Evolutionary conservation across 108 stramenopile genomes (phyloP), one percentile per base, ranked within the genome.

Genomic region (Cyclotella kingstonii): DNA sequence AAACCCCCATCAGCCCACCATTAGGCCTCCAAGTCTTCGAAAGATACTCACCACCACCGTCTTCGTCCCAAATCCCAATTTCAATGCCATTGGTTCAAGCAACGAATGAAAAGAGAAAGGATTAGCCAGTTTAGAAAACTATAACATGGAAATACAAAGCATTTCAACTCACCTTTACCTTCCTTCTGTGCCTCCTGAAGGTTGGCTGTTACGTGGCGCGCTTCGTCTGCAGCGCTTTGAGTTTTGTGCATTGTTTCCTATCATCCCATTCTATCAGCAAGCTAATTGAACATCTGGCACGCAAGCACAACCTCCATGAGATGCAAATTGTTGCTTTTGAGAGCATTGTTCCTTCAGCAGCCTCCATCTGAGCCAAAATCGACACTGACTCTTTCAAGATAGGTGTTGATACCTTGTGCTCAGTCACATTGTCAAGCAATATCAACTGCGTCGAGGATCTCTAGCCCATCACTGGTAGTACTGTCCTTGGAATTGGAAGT

Each of bases 301-400:
- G 4, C 14, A 34, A 26, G 18, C 14, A 15, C 0, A 34, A 25
- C 7, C 38, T 4, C 14, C 28, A 31, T 41, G 34, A 11, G 3
- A 30, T 25, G 18, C 42, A 1, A 49, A 14, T 27, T 25, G 26
- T 40, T 7, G 55, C 39, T 42, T 55, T 40, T 17, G 21, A 58
- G 21, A 30, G 42, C 7, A 3, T 18, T 8, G 5, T 44, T 28
- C 26, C 27, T 17, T 6, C 42, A 9, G 2, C 4, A 2, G 3
- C 2, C 43, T 19, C 38, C n/a, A 44, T 14, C 19, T 17, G 11
- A 8, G 53, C 39, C 21, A 26, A 22, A 12, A 49, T 60, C 33
- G 57, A 69, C 33, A 52, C 58, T 1, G 49, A 69, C 42, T 69
- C 58, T 29, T 58, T 53, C 27, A n/a, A 51, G 2, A 69, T 69